Conservation (phyloP, 176 grass and related monocot species). For the Ensete glaucum region DNA sequence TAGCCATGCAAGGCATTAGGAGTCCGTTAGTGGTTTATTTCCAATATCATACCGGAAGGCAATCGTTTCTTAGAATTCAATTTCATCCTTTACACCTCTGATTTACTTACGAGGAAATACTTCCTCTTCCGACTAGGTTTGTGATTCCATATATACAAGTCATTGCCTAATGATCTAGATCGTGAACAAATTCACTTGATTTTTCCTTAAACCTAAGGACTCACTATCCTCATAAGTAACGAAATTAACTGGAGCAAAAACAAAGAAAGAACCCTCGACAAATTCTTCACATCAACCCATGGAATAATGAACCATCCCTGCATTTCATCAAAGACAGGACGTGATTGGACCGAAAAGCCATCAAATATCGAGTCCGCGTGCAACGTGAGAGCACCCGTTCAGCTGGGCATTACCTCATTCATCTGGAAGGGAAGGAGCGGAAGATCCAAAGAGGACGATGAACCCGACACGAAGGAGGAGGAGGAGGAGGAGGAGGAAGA, state of each 20-base stretch:
- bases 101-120: not conserved
- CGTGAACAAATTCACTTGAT: not conserved
- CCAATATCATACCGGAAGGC: not conserved
- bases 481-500: not conserved
- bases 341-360: not conserved
- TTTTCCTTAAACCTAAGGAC: too few species aligned
- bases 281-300: not conserved
- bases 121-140: not conserved
- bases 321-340: not conserved
- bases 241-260: too few species aligned
- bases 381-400: not conserved
- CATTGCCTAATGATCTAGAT: not conserved
- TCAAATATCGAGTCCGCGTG: too few species aligned
- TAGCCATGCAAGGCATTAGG: not conserved
- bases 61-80: not conserved
- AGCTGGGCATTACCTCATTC: conserved; percentile 33
- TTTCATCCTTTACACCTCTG: not conserved
- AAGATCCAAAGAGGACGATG: conserved; percentile 42
- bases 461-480: not conserved
- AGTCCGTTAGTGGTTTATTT: not conserved
- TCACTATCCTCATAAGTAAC: too few species aligned
- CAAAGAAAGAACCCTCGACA: not conserved
- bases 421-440: conserved; percentile 74
- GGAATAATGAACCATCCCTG: not conserved
- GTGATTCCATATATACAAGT: not conserved